Base-by-base conservation (phyloP, 148 eudicot species). In the Camellia japonica region DNA sequence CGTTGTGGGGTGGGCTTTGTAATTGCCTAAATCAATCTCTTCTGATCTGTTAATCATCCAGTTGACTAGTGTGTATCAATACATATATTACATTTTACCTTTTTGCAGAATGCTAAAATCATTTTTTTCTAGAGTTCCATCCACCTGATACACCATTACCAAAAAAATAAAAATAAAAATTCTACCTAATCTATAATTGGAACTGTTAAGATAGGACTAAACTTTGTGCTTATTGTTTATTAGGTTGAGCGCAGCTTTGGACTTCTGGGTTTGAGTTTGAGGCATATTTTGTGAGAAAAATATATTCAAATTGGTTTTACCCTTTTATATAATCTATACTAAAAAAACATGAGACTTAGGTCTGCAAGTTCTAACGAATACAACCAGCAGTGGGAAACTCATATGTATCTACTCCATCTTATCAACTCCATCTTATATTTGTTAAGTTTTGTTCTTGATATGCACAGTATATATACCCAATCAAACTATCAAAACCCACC, bases 321-420 rank as follows among this genome's bases (percentile, higher is more conserved):
- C 19, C 19, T n/a, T n/a, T 23, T 20, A 20, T 62, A 44, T 30
- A 20, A 55, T 54, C 38, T 14, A 3, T 1, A 20, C 7, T 7
- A 63, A 14, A 6, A n/a, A 38, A 56, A 6, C 74, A 47, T 72
- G 70, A 79, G 82, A 80, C 61, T 81, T 82, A 80, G 82, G 85
- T 84, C 74, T 73, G 51, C 85, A 44, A 76, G 73, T 79, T 83
- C 82, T 82, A 90, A 88, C 93, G 74, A 86, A 90, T 71, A 82
- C 93, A 90, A 88, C 75, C 61, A 63, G 6, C 49, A 71, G 76
- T 79, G 71, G 83, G 82, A 14, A n/a, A 74, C 11, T 41, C 71
- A 88, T 84, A 91, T 82, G 30, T 23, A 23, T 23, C 30, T 23
- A 46, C 94, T 89, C 92, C 90, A 89, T 80, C 83, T 85, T 71